These are phyloP conservation scores for Botrytis paeoniae DNA, from an alignment of 2,329 filamentous ascomycete species.

Conservation along the genomic window DNA sequence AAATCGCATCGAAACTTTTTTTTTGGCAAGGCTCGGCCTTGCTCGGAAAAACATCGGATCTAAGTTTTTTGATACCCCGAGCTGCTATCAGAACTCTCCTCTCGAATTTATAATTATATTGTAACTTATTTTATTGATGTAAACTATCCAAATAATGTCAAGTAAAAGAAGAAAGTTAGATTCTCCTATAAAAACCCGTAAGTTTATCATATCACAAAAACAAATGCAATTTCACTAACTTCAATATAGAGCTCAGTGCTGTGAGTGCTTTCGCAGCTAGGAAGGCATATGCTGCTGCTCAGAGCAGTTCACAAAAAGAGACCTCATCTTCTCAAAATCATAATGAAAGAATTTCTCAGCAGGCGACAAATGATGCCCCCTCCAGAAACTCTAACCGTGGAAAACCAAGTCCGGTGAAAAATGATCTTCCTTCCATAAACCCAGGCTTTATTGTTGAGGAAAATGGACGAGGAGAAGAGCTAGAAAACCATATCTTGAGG, in stretches of 20 bases:
- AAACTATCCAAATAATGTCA: constrained; percentile 3
- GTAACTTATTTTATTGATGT: background rate
- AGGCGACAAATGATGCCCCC: background rate
- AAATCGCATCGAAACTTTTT: constrained; percentile 23
- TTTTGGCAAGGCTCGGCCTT: constrained; percentile 21
- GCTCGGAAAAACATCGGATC: constrained; percentile 21
- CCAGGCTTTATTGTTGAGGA: background rate
- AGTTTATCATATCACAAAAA: constrained; percentile 24
- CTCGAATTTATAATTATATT: background rate
- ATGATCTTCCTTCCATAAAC: background rate
- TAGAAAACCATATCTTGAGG: background rate
- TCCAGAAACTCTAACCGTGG: background rate
- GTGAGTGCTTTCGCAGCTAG: constrained; percentile 36
- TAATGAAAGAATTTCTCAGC: background rate
- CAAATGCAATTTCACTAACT: constrained; percentile 17
- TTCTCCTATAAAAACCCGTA: constrained; percentile 39
- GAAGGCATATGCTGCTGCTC: constrained; percentile 26
- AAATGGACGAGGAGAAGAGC: background rate
- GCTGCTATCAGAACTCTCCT: background rate
- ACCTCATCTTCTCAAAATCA: background rate
- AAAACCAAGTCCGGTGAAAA: background rate
- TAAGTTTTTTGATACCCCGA: constrained; percentile 21
- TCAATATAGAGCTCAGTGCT: constrained; percentile 28
- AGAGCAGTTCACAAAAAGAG: background rate
- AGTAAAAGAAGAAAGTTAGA: constrained; percentile 46